A percentile compares a stretch with the other conserved stretches of the same genome.
Conservation (phyloP, 352 stramenopile species). For the Elongisporangium undulatum region DNA sequence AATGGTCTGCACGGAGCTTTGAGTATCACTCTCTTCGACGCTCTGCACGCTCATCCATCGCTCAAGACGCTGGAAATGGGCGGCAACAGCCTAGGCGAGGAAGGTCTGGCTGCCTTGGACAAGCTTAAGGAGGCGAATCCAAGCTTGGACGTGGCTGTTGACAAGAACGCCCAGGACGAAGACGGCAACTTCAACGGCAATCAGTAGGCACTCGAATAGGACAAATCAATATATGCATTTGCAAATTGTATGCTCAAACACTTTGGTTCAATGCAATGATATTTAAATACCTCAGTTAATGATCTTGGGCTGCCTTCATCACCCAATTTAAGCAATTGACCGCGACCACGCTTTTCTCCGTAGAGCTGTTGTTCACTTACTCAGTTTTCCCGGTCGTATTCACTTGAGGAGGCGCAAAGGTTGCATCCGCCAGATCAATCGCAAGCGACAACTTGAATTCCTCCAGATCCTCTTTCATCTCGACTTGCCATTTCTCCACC, state of each 20-base stretch:
- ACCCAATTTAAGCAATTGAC: not conserved
- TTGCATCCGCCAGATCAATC: slow-evolving; percentile 42
- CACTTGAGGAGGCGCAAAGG: slow-evolving; percentile 26
- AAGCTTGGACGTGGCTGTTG: slow-evolving; percentile 62
- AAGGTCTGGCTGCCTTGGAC: slow-evolving; percentile 60
- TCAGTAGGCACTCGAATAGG: slow-evolving; percentile 11
- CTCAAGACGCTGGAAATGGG: slow-evolving; percentile 84
- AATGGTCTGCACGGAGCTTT: slow-evolving; percentile 65
- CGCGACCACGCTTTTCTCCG: too few relatives aligned
- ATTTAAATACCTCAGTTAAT: not conserved
- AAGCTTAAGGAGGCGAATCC: slow-evolving; percentile 49
- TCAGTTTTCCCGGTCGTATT: slow-evolving; percentile 4
- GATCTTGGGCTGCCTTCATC: not conserved
- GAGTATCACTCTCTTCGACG: slow-evolving; percentile 56
- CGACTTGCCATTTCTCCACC: slow-evolving; percentile 66
- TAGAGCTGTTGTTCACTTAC: slow-evolving; percentile 12
- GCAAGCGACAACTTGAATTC: slow-evolving; percentile 59
- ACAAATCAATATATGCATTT: slow-evolving; percentile 4
- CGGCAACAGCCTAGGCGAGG: slow-evolving; percentile 72
- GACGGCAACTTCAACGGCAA: slow-evolving; percentile 42
- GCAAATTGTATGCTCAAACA: not conserved
- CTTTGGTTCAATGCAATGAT: not conserved
- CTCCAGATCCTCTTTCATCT: slow-evolving; percentile 66
- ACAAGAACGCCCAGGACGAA: slow-evolving; percentile 77
- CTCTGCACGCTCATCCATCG: slow-evolving; percentile 52